Conservation (phyloP, 768 basidiomycete genomes). For the Lactifluus subvellereus region DNA sequence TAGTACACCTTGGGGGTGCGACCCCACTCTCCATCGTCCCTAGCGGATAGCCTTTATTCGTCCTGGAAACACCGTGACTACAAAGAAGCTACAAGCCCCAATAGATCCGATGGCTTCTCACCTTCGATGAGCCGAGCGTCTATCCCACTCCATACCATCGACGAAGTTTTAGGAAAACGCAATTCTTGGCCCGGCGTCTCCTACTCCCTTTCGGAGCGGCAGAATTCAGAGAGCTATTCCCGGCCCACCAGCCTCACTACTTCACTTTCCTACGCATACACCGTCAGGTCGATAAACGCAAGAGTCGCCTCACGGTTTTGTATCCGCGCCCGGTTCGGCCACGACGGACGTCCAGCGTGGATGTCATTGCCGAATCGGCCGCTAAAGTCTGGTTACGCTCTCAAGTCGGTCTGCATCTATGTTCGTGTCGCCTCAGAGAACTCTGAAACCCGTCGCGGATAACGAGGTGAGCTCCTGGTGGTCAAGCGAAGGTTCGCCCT, state of each 20-base stretch:
- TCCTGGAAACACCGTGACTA: background rate
- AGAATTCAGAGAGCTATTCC: background rate
- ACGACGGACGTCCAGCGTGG: background rate
- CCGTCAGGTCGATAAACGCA: constrained; percentile 11
- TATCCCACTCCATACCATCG: background rate
- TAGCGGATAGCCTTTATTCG: background rate
- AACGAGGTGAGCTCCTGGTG: background rate
- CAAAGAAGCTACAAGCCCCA: background rate
- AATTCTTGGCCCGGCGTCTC: background rate
- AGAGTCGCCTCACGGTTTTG: constrained; percentile 7
- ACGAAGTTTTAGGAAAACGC: background rate
- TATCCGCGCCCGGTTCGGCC: constrained; percentile 11
- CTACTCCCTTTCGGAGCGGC: background rate
- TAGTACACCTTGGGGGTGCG: no score
- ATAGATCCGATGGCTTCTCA: background rate
- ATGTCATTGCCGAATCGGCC: background rate
- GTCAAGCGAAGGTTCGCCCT: no score
- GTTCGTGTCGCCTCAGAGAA: background rate
- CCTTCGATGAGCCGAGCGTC: background rate
- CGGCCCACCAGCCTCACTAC: background rate
- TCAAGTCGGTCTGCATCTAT: constrained; percentile 3
- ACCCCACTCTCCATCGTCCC: no score
- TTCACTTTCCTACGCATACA: background rate
- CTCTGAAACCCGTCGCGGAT: background rate
- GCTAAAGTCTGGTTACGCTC: background rate